phyloP scores from a whole-genome alignment of 495 filamentous ascomycete species.

The Xylaria longipes region DNA sequence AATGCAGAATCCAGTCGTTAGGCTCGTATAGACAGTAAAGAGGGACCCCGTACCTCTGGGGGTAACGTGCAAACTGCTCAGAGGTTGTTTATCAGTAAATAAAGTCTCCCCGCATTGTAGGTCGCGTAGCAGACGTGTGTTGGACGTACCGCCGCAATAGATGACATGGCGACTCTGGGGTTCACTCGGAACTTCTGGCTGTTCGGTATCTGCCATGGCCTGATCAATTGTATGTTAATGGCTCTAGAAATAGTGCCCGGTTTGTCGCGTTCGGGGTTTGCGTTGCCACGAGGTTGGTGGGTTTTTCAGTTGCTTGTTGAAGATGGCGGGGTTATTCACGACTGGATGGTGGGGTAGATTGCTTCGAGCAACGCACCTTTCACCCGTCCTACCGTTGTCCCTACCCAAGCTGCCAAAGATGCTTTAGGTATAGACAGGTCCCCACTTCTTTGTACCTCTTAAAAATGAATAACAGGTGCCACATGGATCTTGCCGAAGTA shows the following conservation, averaged over 20 bases:
- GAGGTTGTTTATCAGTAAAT: slow-evolving; percentile 25
- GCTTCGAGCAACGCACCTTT: not conserved
- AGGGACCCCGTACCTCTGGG: slow-evolving; percentile 72
- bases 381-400: no score
- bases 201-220: slow-evolving; percentile 51
- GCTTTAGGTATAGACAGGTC: not conserved
- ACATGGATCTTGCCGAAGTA: not conserved
- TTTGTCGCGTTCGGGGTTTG: slow-evolving; percentile 3
- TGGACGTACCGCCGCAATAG: slow-evolving; percentile 79
- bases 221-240: slow-evolving; percentile 12
- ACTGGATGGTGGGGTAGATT: slow-evolving; percentile 25
- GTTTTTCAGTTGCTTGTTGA: slow-evolving; percentile 23
- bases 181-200: slow-evolving; percentile 50
- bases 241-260: not conserved
- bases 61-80: slow-evolving; percentile 87
- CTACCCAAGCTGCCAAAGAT: not conserved
- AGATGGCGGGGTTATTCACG: slow-evolving; percentile 28
- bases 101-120: not conserved
- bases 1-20: slow-evolving; percentile 30
- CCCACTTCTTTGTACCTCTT: not conserved
- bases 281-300: slow-evolving; percentile 1
- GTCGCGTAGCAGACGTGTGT: slow-evolving; percentile 18
- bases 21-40: not conserved
- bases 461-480: not conserved
- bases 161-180: slow-evolving; percentile 69